Evolutionary conservation across 345 rosid genomes (phyloP).

Genomic region (Psidium guajava): DNA sequence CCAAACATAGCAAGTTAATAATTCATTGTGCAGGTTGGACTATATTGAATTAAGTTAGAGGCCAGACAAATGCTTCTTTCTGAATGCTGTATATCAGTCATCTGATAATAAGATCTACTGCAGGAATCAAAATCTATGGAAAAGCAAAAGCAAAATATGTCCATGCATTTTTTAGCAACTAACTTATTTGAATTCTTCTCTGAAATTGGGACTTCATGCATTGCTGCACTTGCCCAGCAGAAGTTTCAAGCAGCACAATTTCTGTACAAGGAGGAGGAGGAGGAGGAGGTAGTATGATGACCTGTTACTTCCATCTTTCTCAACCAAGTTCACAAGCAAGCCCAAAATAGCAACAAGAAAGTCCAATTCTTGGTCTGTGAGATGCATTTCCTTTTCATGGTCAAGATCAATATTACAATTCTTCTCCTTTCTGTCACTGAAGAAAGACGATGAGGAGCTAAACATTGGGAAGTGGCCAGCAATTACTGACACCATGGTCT

Average conservation of each 20-base stretch:
- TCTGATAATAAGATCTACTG: background rate
- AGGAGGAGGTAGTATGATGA: slow-evolving; percentile 6
- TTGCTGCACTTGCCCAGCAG: background rate
- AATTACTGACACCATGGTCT: slow-evolving; percentile 64
- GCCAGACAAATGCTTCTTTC: background rate
- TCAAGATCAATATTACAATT: slow-evolving; percentile 8
- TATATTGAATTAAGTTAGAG: background rate
- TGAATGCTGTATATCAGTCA: background rate
- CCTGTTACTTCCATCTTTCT: slow-evolving; percentile 91
- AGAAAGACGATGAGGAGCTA: slow-evolving; percentile 26
- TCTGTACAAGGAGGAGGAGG: background rate
- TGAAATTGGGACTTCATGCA: background rate
- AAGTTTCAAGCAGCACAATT: background rate
- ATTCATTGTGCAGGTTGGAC: background rate
- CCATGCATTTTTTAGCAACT: background rate
- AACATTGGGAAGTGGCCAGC: slow-evolving; percentile 71
- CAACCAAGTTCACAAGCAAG: slow-evolving; percentile 83
- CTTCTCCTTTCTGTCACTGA: slow-evolving; percentile 19
- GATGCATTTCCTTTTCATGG: slow-evolving; percentile 32
- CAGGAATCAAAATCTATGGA: background rate
- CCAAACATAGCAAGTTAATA: background rate
- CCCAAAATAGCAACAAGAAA: slow-evolving; percentile 95
- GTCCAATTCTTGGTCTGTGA: slow-evolving; percentile 84
- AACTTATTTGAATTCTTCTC: background rate
- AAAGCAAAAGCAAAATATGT: background rate